These are phyloP conservation scores for Clarireedia homoeocarpa DNA, from an alignment of 2,329 filamentous ascomycete genomes.

Conservation along the genomic window DNA sequence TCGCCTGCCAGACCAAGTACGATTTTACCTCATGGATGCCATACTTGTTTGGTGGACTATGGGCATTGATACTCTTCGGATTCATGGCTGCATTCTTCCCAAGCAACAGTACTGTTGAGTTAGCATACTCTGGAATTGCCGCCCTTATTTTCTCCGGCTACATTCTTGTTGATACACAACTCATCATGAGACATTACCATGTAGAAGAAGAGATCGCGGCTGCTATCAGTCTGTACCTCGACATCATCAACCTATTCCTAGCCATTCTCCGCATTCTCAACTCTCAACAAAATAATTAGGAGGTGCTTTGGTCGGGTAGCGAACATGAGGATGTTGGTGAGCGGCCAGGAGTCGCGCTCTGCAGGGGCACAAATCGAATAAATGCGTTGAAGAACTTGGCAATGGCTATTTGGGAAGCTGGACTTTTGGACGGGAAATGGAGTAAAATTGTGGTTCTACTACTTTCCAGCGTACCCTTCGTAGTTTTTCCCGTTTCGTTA, in stretches of 20 bases:
- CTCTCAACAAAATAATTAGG: constrained; percentile 86
- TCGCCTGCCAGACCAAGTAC: constrained; percentile 96
- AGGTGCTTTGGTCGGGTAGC: constrained; percentile 1
- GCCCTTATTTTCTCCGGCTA: constrained; percentile 91
- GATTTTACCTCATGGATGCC: constrained; percentile 98
- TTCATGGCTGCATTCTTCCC: constrained; percentile 91
- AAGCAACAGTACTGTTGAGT: constrained; percentile 70
- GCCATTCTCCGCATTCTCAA: constrained; percentile 90
- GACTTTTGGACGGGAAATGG: not conserved
- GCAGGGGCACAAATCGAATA: not conserved
- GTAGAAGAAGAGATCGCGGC: constrained; percentile 97
- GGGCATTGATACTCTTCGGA: constrained; percentile 85
- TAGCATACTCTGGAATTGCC: constrained; percentile 73
- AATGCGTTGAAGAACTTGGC: not conserved
- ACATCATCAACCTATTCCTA: constrained; percentile 95
- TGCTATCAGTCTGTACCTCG: constrained; percentile 88
- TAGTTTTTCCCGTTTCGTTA: not conserved
- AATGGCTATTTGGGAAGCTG: not conserved
- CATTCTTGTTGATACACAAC: constrained; percentile 91
- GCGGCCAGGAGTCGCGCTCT: not conserved
- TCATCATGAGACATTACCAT: constrained; percentile 92
- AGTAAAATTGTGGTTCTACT: too few relatives aligned
- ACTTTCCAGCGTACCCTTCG: too few relatives aligned
- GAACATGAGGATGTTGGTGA: not conserved
- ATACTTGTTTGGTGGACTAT: constrained; percentile 84